A percentile compares a stretch with the other conserved stretches of the same genome.
phyloP scores from a whole-genome alignment of 2,329 filamentous ascomycete genomes.

The Botrytis sinoallii region DNA sequence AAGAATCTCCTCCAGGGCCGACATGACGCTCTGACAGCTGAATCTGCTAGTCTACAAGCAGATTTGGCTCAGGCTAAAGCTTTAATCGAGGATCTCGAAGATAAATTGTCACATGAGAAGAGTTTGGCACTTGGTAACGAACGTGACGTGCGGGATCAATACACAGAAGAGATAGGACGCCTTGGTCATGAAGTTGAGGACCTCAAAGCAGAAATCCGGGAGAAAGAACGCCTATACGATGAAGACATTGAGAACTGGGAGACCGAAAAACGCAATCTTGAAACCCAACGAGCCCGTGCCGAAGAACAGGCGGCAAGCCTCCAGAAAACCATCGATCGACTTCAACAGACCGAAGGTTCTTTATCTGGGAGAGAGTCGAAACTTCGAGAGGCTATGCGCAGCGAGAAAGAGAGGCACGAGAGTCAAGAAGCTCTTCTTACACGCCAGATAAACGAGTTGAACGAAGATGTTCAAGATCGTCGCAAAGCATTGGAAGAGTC shows the following conservation, averaged over 20 bases:
- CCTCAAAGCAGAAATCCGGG: constrained; percentile 58
- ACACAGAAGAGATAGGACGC: constrained; percentile 53
- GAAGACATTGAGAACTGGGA: constrained; percentile 73
- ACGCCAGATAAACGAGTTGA: constrained; percentile 71
- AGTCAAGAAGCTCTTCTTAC: constrained; percentile 68
- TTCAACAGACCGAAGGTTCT: constrained; percentile 65
- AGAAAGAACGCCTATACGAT: constrained; percentile 68
- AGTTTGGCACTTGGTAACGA: constrained; percentile 49
- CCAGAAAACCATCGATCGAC: constrained; percentile 66
- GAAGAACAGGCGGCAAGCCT: constrained; percentile 66
- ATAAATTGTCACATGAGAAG: constrained; percentile 45
- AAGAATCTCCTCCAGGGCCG: constrained; percentile 68
- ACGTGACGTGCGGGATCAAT: constrained; percentile 54
- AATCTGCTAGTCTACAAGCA: constrained; percentile 64
- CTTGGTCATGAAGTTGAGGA: constrained; percentile 50
- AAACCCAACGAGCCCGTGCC: constrained; percentile 62
- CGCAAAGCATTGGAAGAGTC: constrained; percentile 63
- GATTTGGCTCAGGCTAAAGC: constrained; percentile 52
- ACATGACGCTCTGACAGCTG: constrained; percentile 62
- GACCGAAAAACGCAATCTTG: constrained; percentile 60
- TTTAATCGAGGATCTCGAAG: constrained; percentile 47
- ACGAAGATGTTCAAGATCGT: constrained; percentile 66
- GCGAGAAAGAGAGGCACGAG: constrained; percentile 68
- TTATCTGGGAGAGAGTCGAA: constrained; percentile 65
- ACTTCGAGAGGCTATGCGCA: constrained; percentile 65